phyloP scores from a whole-genome alignment of 2,329 filamentous ascomycete species.

The Paecilomyces variotii region DNA sequence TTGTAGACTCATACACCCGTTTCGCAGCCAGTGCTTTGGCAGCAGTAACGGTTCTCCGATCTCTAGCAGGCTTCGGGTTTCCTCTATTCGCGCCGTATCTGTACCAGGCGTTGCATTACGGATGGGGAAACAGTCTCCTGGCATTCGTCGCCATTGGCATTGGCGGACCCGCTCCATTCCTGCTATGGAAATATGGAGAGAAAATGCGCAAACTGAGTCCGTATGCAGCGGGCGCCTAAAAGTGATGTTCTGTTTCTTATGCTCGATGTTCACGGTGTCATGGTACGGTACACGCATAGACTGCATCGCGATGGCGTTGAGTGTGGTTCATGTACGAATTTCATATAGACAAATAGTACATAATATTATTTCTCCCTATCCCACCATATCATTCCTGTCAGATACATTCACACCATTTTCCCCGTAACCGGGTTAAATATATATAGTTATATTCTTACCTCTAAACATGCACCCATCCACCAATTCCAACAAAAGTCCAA shows the following conservation, averaged over 20 bases:
- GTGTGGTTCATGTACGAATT: not conserved
- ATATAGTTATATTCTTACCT: too few relatives aligned
- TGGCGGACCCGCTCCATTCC: conserved; percentile 41
- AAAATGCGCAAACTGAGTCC: conserved; percentile 39
- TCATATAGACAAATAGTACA: too few relatives aligned
- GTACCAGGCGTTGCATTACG: conserved; percentile 29
- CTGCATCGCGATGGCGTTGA: not conserved
- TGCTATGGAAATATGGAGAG: conserved; percentile 46
- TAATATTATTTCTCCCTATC: too few relatives aligned
- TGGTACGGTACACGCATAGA: not conserved
- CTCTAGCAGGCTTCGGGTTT: conserved; percentile 33
- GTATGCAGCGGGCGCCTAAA: conserved; percentile 37
- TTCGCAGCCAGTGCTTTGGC: conserved; percentile 34
- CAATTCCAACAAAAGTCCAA: too few relatives aligned
- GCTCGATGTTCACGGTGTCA: not conserved
- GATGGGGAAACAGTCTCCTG: conserved; percentile 36
- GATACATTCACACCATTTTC: too few relatives aligned
- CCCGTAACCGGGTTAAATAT: too few relatives aligned
- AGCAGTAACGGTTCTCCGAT: conserved; percentile 26
- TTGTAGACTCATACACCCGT: conserved; percentile 33
- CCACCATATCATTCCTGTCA: too few relatives aligned
- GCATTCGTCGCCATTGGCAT: conserved; percentile 32
- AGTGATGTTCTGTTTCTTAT: not conserved
- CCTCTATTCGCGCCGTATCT: conserved; percentile 36
- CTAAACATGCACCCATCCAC: too few relatives aligned